Evolutionary conservation across 768 basidiomycete genomes (phyloP).

Genomic region (Sutorius australiensis): DNA sequence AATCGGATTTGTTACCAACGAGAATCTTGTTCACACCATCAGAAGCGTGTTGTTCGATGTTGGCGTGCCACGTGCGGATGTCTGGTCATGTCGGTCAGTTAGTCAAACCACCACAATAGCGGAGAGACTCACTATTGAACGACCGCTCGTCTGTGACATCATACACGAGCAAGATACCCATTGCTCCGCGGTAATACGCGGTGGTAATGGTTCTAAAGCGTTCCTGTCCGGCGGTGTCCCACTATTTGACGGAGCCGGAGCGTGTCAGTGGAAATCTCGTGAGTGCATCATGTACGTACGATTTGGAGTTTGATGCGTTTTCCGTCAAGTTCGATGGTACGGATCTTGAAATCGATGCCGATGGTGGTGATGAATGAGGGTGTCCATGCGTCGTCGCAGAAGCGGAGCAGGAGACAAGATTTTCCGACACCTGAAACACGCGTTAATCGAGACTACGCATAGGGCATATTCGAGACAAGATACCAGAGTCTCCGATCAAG

Average conservation of each 20-base stretch:
- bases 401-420: constrained; percentile 91
- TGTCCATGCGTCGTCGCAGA: constrained; percentile 99
- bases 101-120: constrained; percentile 8
- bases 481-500: constrained; percentile 95
- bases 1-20: constrained; percentile 98
- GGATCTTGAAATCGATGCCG: constrained; percentile 99
- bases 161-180: constrained; percentile 98
- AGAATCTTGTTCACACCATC: constrained; percentile 99
- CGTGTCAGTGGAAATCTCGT: neutral
- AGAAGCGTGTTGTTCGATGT: constrained; percentile 98
- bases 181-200: constrained; percentile 98
- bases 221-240: constrained; percentile 99
- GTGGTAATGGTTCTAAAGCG: constrained; percentile 98
- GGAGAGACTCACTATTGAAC: constrained; percentile 81
- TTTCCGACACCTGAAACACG: constrained; percentile 78
- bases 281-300: constrained; percentile 44
- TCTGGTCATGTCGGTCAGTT: constrained; percentile 45
- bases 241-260: constrained; percentile 45
- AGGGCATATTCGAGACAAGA: neutral
- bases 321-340: constrained; percentile 96
- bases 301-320: constrained; percentile 99
- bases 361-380: constrained; percentile 99
- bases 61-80: constrained; percentile 96
- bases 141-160: constrained; percentile 94
- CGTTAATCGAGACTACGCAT: constrained; percentile 7